phyloP scores from a whole-genome alignment of 2,329 filamentous ascomycete species.

The Pseudocercospora fijiensis region DNA sequence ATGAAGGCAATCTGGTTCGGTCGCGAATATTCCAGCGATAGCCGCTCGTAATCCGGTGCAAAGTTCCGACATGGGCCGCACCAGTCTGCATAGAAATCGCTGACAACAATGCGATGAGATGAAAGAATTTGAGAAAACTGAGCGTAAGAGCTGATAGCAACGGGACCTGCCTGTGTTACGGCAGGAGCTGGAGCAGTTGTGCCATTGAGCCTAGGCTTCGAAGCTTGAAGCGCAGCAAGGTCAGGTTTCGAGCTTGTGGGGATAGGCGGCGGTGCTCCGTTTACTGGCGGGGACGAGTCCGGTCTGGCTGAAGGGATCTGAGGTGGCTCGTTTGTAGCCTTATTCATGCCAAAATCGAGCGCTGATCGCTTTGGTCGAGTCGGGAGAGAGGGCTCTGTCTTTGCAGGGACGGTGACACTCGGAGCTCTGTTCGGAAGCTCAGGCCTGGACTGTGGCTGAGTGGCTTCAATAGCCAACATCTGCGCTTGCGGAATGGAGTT shows the following conservation, averaged over 20 bases:
- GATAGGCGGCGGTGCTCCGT: slow-evolving; percentile 48
- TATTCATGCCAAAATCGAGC: slow-evolving; percentile 32
- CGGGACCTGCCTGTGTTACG: slow-evolving; percentile 8
- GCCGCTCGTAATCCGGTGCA: slow-evolving; percentile 24
- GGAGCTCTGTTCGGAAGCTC: slow-evolving; percentile 8
- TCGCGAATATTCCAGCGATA: slow-evolving; percentile 18
- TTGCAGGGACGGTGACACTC: slow-evolving; percentile 9
- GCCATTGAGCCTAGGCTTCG: slow-evolving; percentile 45
- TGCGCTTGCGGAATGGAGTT: neutral
- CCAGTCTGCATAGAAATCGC: slow-evolving; percentile 25
- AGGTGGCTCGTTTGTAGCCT: slow-evolving; percentile 19
- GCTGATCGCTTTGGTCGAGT: slow-evolving; percentile 32
- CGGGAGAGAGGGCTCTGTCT: slow-evolving; percentile 24
- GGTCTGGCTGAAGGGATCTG: slow-evolving; percentile 17
- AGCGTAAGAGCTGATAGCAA: slow-evolving; percentile 21
- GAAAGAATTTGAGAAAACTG: slow-evolving; percentile 21
- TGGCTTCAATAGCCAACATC: slow-evolving; percentile 16
- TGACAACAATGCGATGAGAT: slow-evolving; percentile 20
- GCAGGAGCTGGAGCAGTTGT: slow-evolving; percentile 10
- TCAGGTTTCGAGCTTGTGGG: slow-evolving; percentile 59
- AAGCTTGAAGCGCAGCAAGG: slow-evolving; percentile 55
- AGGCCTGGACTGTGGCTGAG: slow-evolving; percentile 32
- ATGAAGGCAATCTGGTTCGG: slow-evolving; percentile 23
- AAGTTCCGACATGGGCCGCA: slow-evolving; percentile 25
- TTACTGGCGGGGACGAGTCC: slow-evolving; percentile 13